A percentile compares a stretch with the other conserved stretches of the same genome.
phyloP scores from a whole-genome alignment of 495 filamentous ascomycete species.

The Penicillium tannophilum region DNA sequence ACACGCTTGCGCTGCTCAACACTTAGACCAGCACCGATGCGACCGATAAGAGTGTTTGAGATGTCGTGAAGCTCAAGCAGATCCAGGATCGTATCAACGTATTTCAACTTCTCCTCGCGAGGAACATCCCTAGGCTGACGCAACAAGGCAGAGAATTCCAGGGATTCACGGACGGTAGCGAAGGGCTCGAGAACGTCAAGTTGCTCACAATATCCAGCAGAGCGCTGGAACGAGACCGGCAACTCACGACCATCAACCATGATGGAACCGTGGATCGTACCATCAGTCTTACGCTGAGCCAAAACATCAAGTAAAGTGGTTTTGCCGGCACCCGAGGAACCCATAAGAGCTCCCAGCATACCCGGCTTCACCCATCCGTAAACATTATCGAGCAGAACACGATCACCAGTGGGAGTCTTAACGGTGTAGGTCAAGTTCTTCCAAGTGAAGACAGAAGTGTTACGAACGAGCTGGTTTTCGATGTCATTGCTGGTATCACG shows the following conservation, averaged over 20 bases:
- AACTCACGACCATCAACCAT: conserved; percentile 78
- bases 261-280: conserved; percentile 84
- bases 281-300: conserved; percentile 76
- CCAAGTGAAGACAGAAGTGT: conserved; percentile 63
- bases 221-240: conserved; percentile 80
- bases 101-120: conserved; percentile 58
- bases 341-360: conserved; percentile 73
- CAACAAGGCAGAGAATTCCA: conserved; percentile 60
- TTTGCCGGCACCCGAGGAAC: conserved; percentile 65
- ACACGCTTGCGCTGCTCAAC: conserved; percentile 66
- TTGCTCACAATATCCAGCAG: conserved; percentile 61
- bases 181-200: conserved; percentile 62
- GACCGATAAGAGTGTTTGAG: conserved; percentile 56
- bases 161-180: conserved; percentile 63
- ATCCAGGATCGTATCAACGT: conserved; percentile 60
- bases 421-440: conserved; percentile 59
- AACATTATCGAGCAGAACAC: conserved; percentile 69
- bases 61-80: conserved; percentile 60
- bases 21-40: conserved; percentile 53
- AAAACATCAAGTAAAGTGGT: conserved; percentile 59
- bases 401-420: conserved; percentile 43
- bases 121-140: conserved; percentile 55
- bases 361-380: conserved; percentile 93
- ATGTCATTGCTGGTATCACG: conserved; percentile 12
- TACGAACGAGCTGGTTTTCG: conserved; percentile 39